A percentile compares a stretch with the other conserved stretches of the same genome.
Conservation (phyloP, 2,329 filamentous ascomycete species). For the Venturia asperata region DNA sequence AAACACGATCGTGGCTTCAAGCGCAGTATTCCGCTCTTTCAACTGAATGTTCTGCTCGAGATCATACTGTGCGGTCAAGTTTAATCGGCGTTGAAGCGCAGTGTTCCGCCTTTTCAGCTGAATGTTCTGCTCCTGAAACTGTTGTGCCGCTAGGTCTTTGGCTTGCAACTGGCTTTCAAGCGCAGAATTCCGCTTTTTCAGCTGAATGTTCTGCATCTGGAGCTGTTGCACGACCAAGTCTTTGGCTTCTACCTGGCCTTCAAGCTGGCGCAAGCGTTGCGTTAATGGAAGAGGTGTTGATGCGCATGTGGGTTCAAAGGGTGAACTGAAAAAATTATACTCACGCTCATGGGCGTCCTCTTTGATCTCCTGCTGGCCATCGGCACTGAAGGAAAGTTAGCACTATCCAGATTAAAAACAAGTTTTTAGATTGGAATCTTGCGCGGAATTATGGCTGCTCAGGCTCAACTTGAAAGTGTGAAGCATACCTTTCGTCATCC, state of each 20-base stretch:
- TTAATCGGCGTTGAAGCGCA: too few relatives aligned
- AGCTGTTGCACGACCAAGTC: background rate
- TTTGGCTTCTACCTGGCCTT: background rate
- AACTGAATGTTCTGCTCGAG: too few relatives aligned
- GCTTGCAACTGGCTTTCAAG: too few relatives aligned
- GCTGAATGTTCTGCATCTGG: background rate
- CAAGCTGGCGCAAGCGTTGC: background rate
- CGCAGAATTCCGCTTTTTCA: too few relatives aligned
- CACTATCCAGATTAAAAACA: background rate
- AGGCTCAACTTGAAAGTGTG: background rate
- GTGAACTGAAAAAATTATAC: background rate
- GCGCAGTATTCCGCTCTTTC: background rate
- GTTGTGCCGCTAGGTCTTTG: too few relatives aligned
- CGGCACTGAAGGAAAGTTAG: conserved; percentile 1
- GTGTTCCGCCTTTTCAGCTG: too few relatives aligned
- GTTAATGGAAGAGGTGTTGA: background rate
- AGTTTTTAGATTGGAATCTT: background rate
- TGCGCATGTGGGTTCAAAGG: background rate
- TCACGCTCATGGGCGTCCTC: background rate
- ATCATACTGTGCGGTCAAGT: too few relatives aligned
- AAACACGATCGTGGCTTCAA: background rate
- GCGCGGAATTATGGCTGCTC: background rate
- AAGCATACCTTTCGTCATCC: background rate
- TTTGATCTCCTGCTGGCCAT: background rate
- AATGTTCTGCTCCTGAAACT: too few relatives aligned